Evolutionary conservation across 495 filamentous ascomycete genomes (phyloP).

Genomic region (Astrothelium macrocarpum): DNA sequence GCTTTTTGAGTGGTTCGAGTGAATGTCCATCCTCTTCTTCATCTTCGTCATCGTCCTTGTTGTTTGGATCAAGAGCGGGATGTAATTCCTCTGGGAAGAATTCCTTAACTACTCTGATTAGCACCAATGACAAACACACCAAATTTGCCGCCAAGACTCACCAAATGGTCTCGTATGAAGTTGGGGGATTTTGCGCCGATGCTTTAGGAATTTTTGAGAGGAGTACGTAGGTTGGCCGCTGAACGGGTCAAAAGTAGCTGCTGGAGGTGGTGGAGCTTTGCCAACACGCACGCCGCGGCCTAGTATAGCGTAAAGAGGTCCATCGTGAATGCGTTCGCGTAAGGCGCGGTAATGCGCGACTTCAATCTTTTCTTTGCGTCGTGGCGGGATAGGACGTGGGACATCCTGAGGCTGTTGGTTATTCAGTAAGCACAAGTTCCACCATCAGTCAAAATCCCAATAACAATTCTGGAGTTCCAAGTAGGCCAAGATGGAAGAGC

Average conservation of each 20-base stretch:
- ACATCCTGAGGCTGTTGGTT: background rate
- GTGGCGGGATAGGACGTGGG: slow-evolving; percentile 26
- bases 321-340: slow-evolving; percentile 46
- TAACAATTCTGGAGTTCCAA: background rate
- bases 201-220: slow-evolving; percentile 46
- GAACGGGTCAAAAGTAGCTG: slow-evolving; percentile 46
- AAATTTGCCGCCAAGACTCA: slow-evolving; percentile 22
- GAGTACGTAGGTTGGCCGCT: slow-evolving; percentile 51
- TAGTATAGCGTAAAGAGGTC: slow-evolving; percentile 49
- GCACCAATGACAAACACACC: background rate
- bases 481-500: background rate
- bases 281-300: slow-evolving; percentile 37
- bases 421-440: background rate
- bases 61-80: slow-evolving; percentile 38
- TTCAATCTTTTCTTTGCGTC: slow-evolving; percentile 21
- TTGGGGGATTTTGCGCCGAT: slow-evolving; percentile 41
- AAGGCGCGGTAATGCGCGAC: slow-evolving; percentile 40
- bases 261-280: slow-evolving; percentile 25
- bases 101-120: slow-evolving; percentile 35
- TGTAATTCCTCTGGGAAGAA: slow-evolving; percentile 52
- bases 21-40: slow-evolving; percentile 33
- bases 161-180: slow-evolving; percentile 43
- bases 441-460: background rate
- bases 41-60: slow-evolving; percentile 29
- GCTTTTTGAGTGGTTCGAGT: slow-evolving; percentile 23